Percentiles rank a stretch among this genome's conserved stretches.
These are phyloP conservation scores for Allium fistulosum DNA, from an alignment of 106 monocot species.

Conservation along the genomic window DNA sequence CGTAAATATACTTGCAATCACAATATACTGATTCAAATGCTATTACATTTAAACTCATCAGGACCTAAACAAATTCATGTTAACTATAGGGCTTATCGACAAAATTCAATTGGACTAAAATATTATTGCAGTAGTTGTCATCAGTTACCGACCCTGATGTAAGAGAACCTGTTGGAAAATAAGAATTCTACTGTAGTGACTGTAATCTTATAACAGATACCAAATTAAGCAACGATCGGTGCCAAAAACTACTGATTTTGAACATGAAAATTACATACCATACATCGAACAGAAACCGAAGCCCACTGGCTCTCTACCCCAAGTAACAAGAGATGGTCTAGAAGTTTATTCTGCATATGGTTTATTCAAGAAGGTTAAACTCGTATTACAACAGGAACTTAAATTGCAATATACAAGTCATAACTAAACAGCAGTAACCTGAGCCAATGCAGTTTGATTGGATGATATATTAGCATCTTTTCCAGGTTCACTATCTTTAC, in stretches of 20 bases:
- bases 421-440: conserved; percentile 32
- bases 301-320: conserved; percentile 98
- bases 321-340: conserved; percentile 86
- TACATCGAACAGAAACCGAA: conserved; percentile 75
- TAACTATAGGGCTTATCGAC: too few species aligned
- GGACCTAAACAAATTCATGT: too few species aligned
- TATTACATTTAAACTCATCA: too few species aligned
- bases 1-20: too few species aligned
- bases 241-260: not conserved
- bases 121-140: too few species aligned
- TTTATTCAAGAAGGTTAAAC: conserved; percentile 8
- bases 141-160: too few species aligned
- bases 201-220: too few species aligned
- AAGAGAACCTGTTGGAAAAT: too few species aligned
- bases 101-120: too few species aligned
- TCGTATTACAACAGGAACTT: not conserved
- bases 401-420: not conserved
- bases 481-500: conserved; percentile 46
- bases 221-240: too few species aligned
- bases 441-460: conserved; percentile 77
- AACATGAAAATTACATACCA: conserved; percentile 39
- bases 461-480: conserved; percentile 67
- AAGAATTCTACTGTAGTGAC: too few species aligned
- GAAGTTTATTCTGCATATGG: conserved; percentile 65
- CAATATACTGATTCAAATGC: too few species aligned